Base-by-base conservation (phyloP, 2,329 filamentous ascomycete genomes). In the Phialemoniopsis sp. region DNA sequence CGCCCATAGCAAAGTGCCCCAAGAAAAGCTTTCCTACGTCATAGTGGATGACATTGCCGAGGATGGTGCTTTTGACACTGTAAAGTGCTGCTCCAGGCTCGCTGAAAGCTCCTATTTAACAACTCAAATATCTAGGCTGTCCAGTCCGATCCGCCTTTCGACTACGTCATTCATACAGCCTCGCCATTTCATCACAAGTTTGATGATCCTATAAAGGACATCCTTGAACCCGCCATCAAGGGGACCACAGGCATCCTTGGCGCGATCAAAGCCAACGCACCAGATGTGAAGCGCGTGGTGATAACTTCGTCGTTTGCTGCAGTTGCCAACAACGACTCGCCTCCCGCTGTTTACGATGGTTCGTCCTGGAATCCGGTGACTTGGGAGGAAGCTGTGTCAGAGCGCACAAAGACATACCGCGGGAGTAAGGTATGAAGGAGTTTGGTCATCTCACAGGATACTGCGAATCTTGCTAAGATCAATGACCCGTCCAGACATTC, bases 11-110 rank as follows among this genome's bases (percentile, higher is more conserved):
- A 50, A 60, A 19, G 60, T 65, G 7, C 64, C 72, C 2, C 72
- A 75, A 41, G 36, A 48, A 4, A 61, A 32, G 3, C 40, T 70
- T 2, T 59, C 63, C 3, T 70, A 64, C 38, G 63, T 56, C 29
- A 75, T 91, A 43, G 85, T 94, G 12, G 72, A 79, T 36, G 85
- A 94, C 48, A 82, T 94, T 47, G 82, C 83, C 0, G 56, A 79
- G 45, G 72, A 80, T 16, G 76, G 76, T 14, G 86, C 85, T 18
- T 94, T 93, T 48, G 76, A 85, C 41, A 61, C 75, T 44, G 76
- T 64, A 35, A 42, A 50, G 37, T 4, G 13, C 28, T n/a, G 29
- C 21, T 17, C 15, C 12, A n/a, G n/a, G n/a, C n/a, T n/a, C n/a
- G n/a, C n/a, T n/a, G n/a, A n/a, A n/a, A n/a, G n/a, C n/a, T n/a